A percentile compares a stretch with the other conserved stretches of the same genome.
phyloP scores from a whole-genome alignment of 768 basidiomycete genomes.

The Termitomyces sp. region DNA sequence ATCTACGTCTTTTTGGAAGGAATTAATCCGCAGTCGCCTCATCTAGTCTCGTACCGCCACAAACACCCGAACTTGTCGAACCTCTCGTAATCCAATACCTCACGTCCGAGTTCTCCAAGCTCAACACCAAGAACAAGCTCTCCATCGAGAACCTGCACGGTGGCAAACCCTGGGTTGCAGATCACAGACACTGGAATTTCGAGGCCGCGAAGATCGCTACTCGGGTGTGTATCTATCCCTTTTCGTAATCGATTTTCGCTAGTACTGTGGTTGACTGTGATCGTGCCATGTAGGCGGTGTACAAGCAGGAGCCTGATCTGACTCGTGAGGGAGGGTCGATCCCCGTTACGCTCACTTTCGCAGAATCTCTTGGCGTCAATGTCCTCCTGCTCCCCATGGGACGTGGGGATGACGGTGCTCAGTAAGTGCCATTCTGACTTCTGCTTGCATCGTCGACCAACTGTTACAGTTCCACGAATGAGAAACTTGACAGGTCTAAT shows the following conservation, averaged over 20 bases:
- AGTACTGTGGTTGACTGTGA: neutral
- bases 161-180: constrained; percentile 88
- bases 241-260: neutral
- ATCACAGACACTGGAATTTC: constrained; percentile 89
- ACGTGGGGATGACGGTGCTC: constrained; percentile 90
- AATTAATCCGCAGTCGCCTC: neutral
- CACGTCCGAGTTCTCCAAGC: constrained; percentile 74
- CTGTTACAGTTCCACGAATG: constrained; percentile 73
- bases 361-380: constrained; percentile 81
- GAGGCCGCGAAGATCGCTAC: constrained; percentile 84
- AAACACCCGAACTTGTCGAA: constrained; percentile 71
- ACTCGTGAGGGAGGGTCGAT: constrained; percentile 94
- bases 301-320: constrained; percentile 71
- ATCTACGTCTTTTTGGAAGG: neutral
- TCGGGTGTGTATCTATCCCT: constrained; percentile 38
- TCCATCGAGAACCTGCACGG: constrained; percentile 67
- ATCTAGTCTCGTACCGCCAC: constrained; percentile 76
- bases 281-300: constrained; percentile 38
- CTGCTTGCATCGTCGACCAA: neutral
- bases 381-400: constrained; percentile 91
- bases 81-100: constrained; percentile 69
- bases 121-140: constrained; percentile 81
- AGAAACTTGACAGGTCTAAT: constrained; percentile 90
- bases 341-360: constrained; percentile 91
- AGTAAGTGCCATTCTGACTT: constrained; percentile 42